Base-by-base conservation (phyloP, 176 grass and related monocot species). In the Oryza rufipogon region DNA sequence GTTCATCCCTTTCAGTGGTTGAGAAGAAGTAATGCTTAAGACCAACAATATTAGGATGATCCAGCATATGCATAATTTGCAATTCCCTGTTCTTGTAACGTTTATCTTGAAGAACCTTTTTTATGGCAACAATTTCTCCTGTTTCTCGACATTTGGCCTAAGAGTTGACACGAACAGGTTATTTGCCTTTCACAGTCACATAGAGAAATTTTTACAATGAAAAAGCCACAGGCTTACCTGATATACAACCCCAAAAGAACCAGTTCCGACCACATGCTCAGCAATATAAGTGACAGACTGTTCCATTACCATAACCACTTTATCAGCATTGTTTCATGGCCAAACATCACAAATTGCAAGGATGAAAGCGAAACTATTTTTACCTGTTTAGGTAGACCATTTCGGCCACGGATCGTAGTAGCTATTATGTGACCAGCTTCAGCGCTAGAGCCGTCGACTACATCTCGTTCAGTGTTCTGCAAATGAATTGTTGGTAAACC, bases 31-130 rank as follows among this genome's bases (percentile, higher is more conserved):
- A 92, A 91, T 98, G 96, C 83, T 90, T 98, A 38, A 98, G 89
- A 78, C 82, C 86, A 72, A 93, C 91, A 71, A 98, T 88, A 69
- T 98, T 98, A n/a, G 93, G 96, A 90, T 98, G 96, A 54, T 98
- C 96, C 73, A 98, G 84, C 96, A 95, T 98, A 87, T 95, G 89
- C 93, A 98, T 98, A 70, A 93, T 95, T 83, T 98, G 93, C 74
- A 98, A 80, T 61, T 98, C 93, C 61, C 96, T 84, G 87, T 95
- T 98, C 83, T 98, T 98, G 77, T 98, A 98, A 65, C 96, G 93
- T 80, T 98, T 95, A 78, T 98, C 96, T 85, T 98, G 96, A 78
- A 98, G 89, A 81, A 98, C 96, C 75, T 95, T 98, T 83, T 98
- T 98, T 61, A 98, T 98, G 49, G 96, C 96, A 67, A 98, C 83